Evolutionary conservation across 345 rosid genomes (phyloP).

Genomic region (Moricandia moricandioides): DNA sequence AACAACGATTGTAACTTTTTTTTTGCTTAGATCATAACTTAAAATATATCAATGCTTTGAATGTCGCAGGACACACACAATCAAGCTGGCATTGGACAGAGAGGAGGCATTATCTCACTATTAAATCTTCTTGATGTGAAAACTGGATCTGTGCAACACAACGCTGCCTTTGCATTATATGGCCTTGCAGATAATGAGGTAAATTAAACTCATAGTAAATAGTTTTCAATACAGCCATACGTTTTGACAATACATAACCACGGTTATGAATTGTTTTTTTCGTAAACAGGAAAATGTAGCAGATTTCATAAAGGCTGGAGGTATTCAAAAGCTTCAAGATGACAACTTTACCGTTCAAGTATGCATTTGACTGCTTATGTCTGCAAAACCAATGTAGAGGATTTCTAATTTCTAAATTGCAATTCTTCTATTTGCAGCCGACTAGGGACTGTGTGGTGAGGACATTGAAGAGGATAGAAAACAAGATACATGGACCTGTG

Average conservation of each 20-base stretch:
- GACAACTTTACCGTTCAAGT: conserved; percentile 61
- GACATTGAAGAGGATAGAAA: conserved; percentile 68
- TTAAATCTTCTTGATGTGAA: conserved; percentile 59
- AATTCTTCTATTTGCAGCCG: conserved; percentile 41
- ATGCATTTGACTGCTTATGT: conserved; percentile 18
- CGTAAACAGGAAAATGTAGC: conserved; percentile 57
- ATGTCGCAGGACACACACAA: conserved; percentile 60
- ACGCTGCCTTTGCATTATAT: conserved; percentile 67
- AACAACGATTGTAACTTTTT: neutral
- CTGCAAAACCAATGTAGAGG: neutral
- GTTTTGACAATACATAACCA: neutral
- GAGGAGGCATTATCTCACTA: conserved; percentile 57
- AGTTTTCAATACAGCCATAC: neutral
- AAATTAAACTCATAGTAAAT: conserved; percentile 1
- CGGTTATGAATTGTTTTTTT: neutral
- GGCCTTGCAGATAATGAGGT: conserved; percentile 85
- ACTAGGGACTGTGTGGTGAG: conserved; percentile 68
- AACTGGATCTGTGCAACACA: conserved; percentile 63
- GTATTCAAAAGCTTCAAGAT: conserved; percentile 60
- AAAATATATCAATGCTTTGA: neutral
- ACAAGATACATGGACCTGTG: conserved; percentile 62
- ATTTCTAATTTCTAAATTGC: neutral
- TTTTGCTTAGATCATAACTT: neutral
- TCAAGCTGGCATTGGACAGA: conserved; percentile 78
- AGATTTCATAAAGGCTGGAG: conserved; percentile 56